phyloP scores from a whole-genome alignment of 176 grass and related monocot genomes.

The Aegilops sharonensis region DNA sequence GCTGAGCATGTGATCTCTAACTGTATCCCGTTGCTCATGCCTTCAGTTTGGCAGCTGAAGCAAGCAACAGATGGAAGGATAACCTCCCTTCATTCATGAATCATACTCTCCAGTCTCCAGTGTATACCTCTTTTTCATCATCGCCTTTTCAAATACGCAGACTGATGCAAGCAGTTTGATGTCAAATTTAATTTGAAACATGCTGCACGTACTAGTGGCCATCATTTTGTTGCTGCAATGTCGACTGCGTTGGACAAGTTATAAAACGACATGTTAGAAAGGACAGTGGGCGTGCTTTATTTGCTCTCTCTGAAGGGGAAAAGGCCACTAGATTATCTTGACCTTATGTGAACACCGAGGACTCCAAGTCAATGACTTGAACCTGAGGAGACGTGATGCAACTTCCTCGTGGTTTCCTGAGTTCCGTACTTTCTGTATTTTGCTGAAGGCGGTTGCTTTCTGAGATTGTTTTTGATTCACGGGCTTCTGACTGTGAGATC shows the following conservation, averaged over 20 bases:
- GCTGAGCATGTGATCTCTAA: slow-evolving; percentile 20
- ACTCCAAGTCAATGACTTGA: slow-evolving; percentile 14
- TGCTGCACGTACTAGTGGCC: too few species aligned
- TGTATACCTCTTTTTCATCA: too few species aligned
- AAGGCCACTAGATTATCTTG: slow-evolving; percentile 11
- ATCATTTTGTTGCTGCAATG: too few species aligned
- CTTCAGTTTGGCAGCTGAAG: neutral
- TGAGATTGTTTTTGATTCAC: neutral
- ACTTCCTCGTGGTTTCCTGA: neutral
- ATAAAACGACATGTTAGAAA: neutral
- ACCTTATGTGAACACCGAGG: slow-evolving; percentile 38
- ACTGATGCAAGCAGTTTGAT: too few species aligned
- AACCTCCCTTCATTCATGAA: neutral
- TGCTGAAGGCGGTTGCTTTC: neutral
- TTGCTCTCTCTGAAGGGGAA: neutral
- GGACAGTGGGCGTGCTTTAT: neutral
- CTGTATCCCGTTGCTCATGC: neutral
- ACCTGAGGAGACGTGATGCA: slow-evolving; percentile 19
- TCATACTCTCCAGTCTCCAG: neutral
- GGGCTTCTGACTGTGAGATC: neutral
- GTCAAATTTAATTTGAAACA: too few species aligned
- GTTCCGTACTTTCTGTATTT: neutral
- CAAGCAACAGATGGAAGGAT: neutral
- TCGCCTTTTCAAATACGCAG: too few species aligned
- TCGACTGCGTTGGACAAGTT: neutral